phyloP scores from a whole-genome alignment of 495 filamentous ascomycete genomes.

The Umbilicaria muhlenbergii region DNA sequence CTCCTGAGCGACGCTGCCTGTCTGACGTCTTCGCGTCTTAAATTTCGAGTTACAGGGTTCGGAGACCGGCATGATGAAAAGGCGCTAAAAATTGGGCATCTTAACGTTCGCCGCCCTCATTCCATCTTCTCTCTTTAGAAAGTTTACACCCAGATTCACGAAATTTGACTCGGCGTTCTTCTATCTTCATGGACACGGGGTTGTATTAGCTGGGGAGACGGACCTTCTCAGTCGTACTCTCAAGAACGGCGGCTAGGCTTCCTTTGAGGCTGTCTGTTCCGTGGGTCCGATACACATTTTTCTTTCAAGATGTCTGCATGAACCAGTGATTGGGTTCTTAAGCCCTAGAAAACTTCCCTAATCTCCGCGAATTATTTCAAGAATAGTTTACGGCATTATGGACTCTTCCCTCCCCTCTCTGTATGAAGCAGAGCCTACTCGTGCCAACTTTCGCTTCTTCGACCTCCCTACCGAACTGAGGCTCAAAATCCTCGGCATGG shows the following conservation, averaged over 20 bases:
- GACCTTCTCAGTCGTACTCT: conserved; percentile 31
- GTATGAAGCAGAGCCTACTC: no score
- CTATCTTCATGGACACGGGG: conserved; percentile 31
- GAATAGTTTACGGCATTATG: no score
- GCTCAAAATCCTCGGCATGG: conserved; percentile 47
- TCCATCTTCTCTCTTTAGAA: conserved; percentile 28
- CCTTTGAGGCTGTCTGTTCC: conserved; percentile 27
- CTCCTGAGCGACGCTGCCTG: no score
- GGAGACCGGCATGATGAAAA: no score
- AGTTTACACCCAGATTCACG: conserved; percentile 44
- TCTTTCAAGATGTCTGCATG: background rate
- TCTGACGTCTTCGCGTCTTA: no score
- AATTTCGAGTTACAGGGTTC: no score
- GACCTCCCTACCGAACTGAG: conserved; percentile 66
- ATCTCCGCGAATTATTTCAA: no score
- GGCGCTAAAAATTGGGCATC: no score
- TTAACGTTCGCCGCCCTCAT: conserved; percentile 3
- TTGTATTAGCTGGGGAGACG: conserved; percentile 62
- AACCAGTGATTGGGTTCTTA: no score
- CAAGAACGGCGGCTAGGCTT: conserved; percentile 46
- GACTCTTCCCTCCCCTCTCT: no score
- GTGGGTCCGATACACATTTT: conserved; percentile 7
- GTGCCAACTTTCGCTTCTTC: conserved; percentile 48
- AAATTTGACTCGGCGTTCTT: conserved; percentile 48
- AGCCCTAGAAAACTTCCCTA: no score